Evolutionary conservation across 2,329 filamentous ascomycete genomes (phyloP), one percentile per base, ranked within the genome.

Genomic region (Colletotrichum agaves): DNA sequence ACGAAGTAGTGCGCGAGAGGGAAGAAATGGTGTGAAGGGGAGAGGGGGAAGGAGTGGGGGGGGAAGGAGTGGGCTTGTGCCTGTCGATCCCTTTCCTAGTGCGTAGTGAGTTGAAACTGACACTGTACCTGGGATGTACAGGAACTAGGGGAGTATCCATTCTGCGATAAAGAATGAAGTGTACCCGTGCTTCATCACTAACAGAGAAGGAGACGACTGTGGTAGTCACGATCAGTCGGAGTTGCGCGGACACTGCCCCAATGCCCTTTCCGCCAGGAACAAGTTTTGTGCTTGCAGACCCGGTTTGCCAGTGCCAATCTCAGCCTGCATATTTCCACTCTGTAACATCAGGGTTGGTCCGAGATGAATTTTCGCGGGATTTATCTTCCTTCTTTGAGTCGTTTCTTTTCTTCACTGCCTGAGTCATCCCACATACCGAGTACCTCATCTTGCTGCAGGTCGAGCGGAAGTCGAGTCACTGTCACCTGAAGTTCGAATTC

Each of bases 51-150:
- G 21, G 41, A 33, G 52, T 33, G n/a, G 17, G 15, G 31, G 27
- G 3, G 33, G n/a, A 43, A 23, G 46, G 50, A 35, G 46, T 61
- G 58, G 58, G 58, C 11, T 47, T 52, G 64, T 67, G 35, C 64
- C 64, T 67, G 64, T 58, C 64, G 61, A 67, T 67, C 64, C 58
- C 15, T 33, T 35, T 61, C 64, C 53, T 39, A 64, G 64, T 67
- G 64, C 23, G 61, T 17, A 19, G 61, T 59, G 31, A 19, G n/a
- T 23, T 21, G n/a, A n/a, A n/a, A n/a, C n/a, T 6, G 31, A 17
- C 46, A 67, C 64, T 67, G 61, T 67, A 43, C 2, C 21, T 15
- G n/a, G 7, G 15, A 17, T 13, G 61, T 64, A 64, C 35, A 47
- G 60, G 1, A 17, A 58, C 64, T 17, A 23, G 4, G 7, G 2